These are phyloP conservation scores for Kodamaea kaohsiungensis DNA, from an alignment of 805 yeast species.

Conservation along the genomic window DNA sequence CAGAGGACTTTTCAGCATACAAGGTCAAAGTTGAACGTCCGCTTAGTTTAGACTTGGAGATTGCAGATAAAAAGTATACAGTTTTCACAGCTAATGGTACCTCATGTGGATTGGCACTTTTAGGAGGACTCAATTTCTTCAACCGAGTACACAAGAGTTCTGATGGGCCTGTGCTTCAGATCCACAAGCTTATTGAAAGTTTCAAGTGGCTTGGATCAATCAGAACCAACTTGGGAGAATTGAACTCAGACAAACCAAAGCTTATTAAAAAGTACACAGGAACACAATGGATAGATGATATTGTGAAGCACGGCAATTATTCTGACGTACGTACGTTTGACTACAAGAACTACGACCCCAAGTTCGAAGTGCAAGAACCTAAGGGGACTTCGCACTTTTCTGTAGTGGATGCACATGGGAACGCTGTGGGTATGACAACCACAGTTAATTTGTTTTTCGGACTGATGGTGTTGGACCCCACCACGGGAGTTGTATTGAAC, in stretches of 20 bases:
- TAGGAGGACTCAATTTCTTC: constrained; percentile 72
- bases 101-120: constrained; percentile 79
- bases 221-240: constrained; percentile 82
- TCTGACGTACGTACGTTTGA: constrained; percentile 55
- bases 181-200: constrained; percentile 74
- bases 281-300: constrained; percentile 55
- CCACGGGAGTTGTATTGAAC: constrained; percentile 81
- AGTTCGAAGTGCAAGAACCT: constrained; percentile 73
- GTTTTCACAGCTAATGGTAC: constrained; percentile 61
- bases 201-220: constrained; percentile 95
- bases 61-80: constrained; percentile 19
- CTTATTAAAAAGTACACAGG: constrained; percentile 46
- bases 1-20: constrained; percentile 69
- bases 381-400: constrained; percentile 91
- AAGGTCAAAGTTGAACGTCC: constrained; percentile 46
- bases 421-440: constrained; percentile 86
- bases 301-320: constrained; percentile 48
- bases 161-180: constrained; percentile 33
- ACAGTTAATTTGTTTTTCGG: constrained; percentile 88
- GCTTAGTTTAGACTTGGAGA: constrained; percentile 19
- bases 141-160: constrained; percentile 30
- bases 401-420: constrained; percentile 68
- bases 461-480: constrained; percentile 73
- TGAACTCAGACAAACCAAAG: constrained; percentile 27
- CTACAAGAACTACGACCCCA: constrained; percentile 79